Evolutionary conservation across 768 basidiomycete genomes (phyloP).

Genomic region (Tylopilus rubrobrunneus): DNA sequence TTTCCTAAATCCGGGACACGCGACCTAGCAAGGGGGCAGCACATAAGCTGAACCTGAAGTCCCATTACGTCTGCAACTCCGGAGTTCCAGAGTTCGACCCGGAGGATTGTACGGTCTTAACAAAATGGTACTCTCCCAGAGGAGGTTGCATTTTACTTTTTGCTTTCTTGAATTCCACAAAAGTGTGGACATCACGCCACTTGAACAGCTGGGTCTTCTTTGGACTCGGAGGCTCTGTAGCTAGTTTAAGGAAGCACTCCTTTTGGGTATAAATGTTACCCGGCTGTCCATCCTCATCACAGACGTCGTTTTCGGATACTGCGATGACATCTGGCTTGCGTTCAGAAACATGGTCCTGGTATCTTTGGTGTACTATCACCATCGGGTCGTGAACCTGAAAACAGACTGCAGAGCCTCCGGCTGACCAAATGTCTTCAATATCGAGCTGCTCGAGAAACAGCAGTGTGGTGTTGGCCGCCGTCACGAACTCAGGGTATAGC

Average conservation of each 20-base stretch:
- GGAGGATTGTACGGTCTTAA: too few relatives aligned
- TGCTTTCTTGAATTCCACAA: neutral
- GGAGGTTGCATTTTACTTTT: neutral
- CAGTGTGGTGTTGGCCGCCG: neutral
- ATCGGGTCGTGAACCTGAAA: neutral
- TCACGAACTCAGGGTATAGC: neutral
- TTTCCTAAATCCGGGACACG: too few relatives aligned
- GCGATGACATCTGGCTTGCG: neutral
- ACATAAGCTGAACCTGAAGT: too few relatives aligned
- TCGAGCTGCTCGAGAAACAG: neutral
- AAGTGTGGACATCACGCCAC: neutral
- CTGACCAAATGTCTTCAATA: neutral
- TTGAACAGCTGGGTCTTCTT: neutral
- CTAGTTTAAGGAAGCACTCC: neutral
- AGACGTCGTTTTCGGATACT: neutral
- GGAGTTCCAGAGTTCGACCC: too few relatives aligned
- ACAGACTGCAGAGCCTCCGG: neutral
- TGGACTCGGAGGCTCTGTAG: neutral
- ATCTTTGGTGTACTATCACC: neutral
- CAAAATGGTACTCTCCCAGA: neutral
- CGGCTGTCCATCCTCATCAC: neutral
- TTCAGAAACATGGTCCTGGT: neutral
- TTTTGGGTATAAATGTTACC: neutral
- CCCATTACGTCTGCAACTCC: too few relatives aligned
- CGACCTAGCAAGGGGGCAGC: too few relatives aligned